Base-by-base conservation (phyloP, 1,139 yeast species). In the Yamadazyma atlantica region DNA sequence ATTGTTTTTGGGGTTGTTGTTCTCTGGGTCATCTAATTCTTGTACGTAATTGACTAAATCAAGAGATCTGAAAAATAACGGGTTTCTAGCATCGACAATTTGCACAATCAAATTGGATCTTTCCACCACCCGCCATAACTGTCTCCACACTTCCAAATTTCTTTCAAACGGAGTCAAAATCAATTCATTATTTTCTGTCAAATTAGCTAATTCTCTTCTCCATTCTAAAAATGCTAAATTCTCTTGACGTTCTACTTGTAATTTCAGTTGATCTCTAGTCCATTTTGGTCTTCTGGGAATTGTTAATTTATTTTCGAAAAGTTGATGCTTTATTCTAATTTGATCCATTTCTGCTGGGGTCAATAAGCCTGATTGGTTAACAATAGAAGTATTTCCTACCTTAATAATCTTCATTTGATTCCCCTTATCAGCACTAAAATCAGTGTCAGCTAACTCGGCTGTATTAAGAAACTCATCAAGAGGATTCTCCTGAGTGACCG, bases 101-200 rank as follows among this genome's bases (percentile, higher is more conserved):
- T 94, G 99, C 4, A 94, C 97, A 33, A 94, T 80, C 52, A 94
- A 73, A 62, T 92, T 97, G 34, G 94, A 85, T 57, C 98, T 78
- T 60, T 94, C 99, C 13, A 90, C 88, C 36, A 94, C 99, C 65
- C 99, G 77, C 99, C 99, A 94, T 50, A 94, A 69, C 64, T 94
- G 99, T 59, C 94, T 82, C 99, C 99, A 94, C 43, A 94, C 97
- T 69, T 92, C 97, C 50, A 94, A 73, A 58, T 94, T 94, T 64
- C 98, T 79, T 66, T 94, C 99, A 58, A 92, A 94, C 2, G 99
- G 99, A 0, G 99, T 94, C 60, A 94, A 73, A 45, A 90, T 69
- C 51, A 94, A 69, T 58, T 92, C 96, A 48, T 78, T 79, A 45
- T 73, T 75, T 57, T 92, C 96, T 44, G 94, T 94, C 42, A 94